Evolutionary conservation across 164 flowering plant genomes (phyloP).

Genomic region (Umbilicus rupestris): DNA sequence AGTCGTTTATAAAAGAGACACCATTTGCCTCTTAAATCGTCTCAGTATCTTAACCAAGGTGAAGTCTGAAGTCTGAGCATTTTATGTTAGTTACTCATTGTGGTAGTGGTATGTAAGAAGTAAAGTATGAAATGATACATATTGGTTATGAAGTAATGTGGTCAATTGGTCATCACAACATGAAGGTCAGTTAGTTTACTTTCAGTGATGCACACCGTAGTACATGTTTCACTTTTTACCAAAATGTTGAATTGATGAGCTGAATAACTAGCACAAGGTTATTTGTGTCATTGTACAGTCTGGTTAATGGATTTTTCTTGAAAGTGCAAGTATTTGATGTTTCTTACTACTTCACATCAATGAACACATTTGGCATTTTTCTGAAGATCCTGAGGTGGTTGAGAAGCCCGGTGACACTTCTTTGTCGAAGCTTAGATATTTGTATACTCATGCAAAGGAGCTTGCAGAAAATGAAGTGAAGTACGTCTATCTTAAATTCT

Average conservation of each 20-base stretch:
- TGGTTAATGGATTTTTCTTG: neutral
- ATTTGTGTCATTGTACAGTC: neutral
- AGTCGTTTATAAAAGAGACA: too few relatives aligned
- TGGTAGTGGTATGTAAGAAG: too few relatives aligned
- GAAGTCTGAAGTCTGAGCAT: too few relatives aligned
- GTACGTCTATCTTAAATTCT: conserved; percentile 24
- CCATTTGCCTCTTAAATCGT: too few relatives aligned
- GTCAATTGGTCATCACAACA: neutral
- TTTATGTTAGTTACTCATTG: too few relatives aligned
- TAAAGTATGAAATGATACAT: neutral
- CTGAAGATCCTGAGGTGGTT: conserved; percentile 79
- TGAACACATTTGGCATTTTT: conserved; percentile 8
- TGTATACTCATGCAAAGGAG: conserved; percentile 69
- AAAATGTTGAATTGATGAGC: neutral
- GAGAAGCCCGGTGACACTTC: conserved; percentile 83
- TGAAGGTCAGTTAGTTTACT: too few relatives aligned
- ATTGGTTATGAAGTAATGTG: neutral
- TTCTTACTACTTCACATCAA: neutral
- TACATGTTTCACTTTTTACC: too few relatives aligned
- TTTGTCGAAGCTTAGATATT: conserved; percentile 40
- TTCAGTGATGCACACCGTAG: too few relatives aligned
- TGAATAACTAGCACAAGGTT: neutral
- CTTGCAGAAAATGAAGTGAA: conserved; percentile 70
- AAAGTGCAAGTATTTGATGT: neutral
- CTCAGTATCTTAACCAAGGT: too few relatives aligned